Evolutionary conservation across 169 alveolate genomes (phyloP), one percentile per base, ranked within the genome.

Genomic region (Plasmodium knowlesi): DNA sequence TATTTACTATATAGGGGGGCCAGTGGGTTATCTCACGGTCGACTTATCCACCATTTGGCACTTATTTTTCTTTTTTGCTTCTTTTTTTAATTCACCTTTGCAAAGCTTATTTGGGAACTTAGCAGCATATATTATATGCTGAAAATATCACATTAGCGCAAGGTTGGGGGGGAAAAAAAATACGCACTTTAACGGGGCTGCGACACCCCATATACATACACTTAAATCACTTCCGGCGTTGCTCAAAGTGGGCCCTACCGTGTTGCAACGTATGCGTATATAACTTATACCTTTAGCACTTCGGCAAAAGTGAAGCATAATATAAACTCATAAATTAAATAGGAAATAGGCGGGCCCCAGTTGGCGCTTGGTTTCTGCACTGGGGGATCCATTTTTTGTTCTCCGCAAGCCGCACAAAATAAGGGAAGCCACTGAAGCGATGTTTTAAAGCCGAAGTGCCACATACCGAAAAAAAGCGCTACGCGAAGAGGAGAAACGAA

Each of bases 171-270:
- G 34, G 22, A 67, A 67, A 67, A 67, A 67, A 67, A 14, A 50
- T 50, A 14, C 61, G 61, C 61, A 6, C 61, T 22, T 19, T 67
- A 8, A 67, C 41, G 76, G 76, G 76, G 37, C 37, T 67, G 5
- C 76, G 76, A 50, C 76, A 67, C 76, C n/a, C 76, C 37, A 28
- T 67, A 28, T 67, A 67, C 37, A 25, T 67, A 67, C 76, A 67
- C 76, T 67, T 67, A 67, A 67, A 67, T 67, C 76, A 67, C 76
- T 67, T 67, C 76, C 76, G 37, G 76, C 19, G 37, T 9, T 67
- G 30, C 41, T 25, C 30, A 22, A 61, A 61, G 32, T n/a, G 37
- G 37, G 37, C n/a, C 41, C 76, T n/a, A 25, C 37, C 37, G 30
- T n/a, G 30, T 67, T 67, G 76, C 76, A 67, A 22, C 61, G 25